Evolutionary conservation across 345 rosid species (phyloP).

Genomic region (Limnanthes douglasii): DNA sequence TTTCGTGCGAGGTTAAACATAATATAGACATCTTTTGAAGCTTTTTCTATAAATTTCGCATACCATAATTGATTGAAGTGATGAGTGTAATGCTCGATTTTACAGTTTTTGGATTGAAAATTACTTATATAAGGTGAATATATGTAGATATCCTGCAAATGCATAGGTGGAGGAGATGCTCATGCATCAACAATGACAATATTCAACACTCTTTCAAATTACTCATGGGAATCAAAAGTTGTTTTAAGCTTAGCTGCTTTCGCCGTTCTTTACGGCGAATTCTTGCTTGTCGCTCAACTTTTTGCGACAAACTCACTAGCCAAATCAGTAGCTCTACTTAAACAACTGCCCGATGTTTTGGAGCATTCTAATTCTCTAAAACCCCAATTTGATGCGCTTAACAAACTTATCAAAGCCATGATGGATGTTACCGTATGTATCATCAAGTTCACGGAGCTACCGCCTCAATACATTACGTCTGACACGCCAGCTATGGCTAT

Average conservation of each 20-base stretch:
- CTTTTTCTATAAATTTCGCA: too few species aligned
- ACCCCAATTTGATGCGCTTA: slow-evolving; percentile 23
- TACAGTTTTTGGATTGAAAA: too few species aligned
- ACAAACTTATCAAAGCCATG: slow-evolving; percentile 22
- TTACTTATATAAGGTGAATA: neutral
- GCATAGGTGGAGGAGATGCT: slow-evolving; percentile 29
- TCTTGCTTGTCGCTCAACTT: slow-evolving; percentile 39
- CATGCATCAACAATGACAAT: slow-evolving; percentile 27
- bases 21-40: neutral
- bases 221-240: slow-evolving; percentile 47
- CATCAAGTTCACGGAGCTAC: slow-evolving; percentile 32
- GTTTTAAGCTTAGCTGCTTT: slow-evolving; percentile 44
- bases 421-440: slow-evolving; percentile 29
- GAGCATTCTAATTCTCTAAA: slow-evolving; percentile 16
- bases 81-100: too few species aligned
- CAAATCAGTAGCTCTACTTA: slow-evolving; percentile 34
- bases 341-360: slow-evolving; percentile 30
- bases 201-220: slow-evolving; percentile 18
- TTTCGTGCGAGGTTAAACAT: slow-evolving; percentile 41
- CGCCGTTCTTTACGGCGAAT: slow-evolving; percentile 38
- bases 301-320: slow-evolving; percentile 36
- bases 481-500: slow-evolving; percentile 17
- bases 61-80: too few species aligned
- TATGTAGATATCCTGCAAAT: slow-evolving; percentile 37
- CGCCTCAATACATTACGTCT: slow-evolving; percentile 19